phyloP scores from a whole-genome alignment of 257 asterid species.

The Solanum pinnatisectum region DNA sequence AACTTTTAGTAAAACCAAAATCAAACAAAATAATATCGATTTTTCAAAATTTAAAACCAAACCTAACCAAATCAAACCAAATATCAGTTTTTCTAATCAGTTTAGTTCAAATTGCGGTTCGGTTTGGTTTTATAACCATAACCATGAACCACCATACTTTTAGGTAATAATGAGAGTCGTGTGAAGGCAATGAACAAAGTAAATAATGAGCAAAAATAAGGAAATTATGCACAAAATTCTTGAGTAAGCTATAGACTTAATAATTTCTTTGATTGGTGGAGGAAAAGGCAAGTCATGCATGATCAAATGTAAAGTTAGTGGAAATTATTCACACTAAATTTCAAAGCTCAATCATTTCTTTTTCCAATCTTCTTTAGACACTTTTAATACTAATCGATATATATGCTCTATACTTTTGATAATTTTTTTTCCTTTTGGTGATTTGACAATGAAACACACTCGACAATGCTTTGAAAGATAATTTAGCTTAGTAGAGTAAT shows the following conservation, averaged over 20 bases:
- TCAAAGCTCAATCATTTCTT: background rate
- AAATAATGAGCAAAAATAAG: background rate
- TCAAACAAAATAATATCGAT: too few relatives aligned
- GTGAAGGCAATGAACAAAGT: background rate
- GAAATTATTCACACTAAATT: constrained; percentile 3
- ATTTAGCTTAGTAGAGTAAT: background rate
- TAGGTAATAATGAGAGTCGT: background rate
- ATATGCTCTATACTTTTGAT: background rate
- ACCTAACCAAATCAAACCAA: too few relatives aligned
- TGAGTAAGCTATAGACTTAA: background rate
- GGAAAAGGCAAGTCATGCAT: background rate
- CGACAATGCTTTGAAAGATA: background rate
- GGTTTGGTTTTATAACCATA: too few relatives aligned
- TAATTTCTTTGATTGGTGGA: background rate
- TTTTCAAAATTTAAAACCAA: too few relatives aligned
- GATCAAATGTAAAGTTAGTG: background rate
- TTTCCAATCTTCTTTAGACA: background rate
- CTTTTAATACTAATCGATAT: background rate
- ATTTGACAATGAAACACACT: background rate
- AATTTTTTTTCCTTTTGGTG: background rate
- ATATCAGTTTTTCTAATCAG: too few relatives aligned
- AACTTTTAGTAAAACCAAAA: too few relatives aligned
- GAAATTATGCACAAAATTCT: background rate
- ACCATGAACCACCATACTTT: background rate
- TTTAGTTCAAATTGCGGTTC: too few relatives aligned